Conservation (phyloP, 345 rosid genomes). For the Eucalyptus caleyi region DNA sequence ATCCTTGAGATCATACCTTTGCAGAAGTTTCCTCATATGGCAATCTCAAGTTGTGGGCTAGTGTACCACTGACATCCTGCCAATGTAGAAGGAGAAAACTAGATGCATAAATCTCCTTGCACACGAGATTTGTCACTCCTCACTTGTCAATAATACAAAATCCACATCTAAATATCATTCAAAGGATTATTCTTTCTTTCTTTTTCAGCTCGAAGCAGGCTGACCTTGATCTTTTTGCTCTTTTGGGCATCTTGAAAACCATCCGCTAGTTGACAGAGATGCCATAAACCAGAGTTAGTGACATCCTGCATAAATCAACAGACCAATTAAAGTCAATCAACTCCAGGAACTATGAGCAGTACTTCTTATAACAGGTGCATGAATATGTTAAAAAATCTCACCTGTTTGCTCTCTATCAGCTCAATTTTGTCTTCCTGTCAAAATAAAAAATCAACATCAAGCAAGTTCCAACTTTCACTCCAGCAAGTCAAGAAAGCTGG, state of each 20-base stretch:
- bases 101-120: not conserved
- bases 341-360: not conserved
- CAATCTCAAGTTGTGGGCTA: conserved; percentile 27
- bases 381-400: not conserved
- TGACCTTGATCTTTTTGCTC: conserved; percentile 39
- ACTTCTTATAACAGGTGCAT: not conserved
- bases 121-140: not conserved
- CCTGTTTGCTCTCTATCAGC: conserved; percentile 75
- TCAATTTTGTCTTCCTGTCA: conserved; percentile 81
- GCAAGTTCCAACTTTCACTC: not conserved
- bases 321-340: not conserved
- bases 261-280: conserved; percentile 57
- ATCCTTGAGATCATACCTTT: conserved; percentile 17
- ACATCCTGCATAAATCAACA: conserved; percentile 32
- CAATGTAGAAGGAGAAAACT: not conserved
- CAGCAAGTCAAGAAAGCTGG: not conserved
- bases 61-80: conserved; percentile 45
- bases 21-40: conserved; percentile 26
- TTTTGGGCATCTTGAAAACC: conserved; percentile 38
- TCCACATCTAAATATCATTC: not conserved
- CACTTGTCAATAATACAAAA: not conserved
- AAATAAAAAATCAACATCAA: not conserved
- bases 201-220: not conserved
- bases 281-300: conserved; percentile 65
- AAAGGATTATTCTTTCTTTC: not conserved